Evolutionary conservation across 139 green algal genomes (phyloP).

Genomic region (Chlamydomonas schloesseri): DNA sequence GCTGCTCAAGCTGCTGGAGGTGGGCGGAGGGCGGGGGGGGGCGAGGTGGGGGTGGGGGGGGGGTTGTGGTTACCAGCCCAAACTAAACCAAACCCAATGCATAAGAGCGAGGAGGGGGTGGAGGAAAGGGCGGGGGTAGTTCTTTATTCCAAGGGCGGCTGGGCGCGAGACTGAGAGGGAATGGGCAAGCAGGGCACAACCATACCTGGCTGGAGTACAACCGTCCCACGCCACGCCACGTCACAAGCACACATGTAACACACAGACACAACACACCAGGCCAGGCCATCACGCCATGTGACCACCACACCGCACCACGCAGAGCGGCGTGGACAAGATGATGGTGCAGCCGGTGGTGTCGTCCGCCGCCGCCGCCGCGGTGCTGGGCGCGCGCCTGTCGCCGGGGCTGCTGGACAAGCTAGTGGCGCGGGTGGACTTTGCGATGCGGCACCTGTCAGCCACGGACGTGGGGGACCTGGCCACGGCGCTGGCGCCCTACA

Average conservation of each 20-base stretch:
- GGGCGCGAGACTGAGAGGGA: no score
- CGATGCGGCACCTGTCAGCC: background rate
- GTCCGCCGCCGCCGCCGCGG: background rate
- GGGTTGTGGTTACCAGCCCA: no score
- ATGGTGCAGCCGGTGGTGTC: background rate
- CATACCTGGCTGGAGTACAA: no score
- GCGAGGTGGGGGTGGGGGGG: background rate
- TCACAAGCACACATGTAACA: no score
- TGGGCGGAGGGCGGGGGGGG: background rate
- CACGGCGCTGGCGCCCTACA: conserved; percentile 27
- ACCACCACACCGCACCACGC: background rate
- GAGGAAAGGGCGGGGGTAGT: no score
- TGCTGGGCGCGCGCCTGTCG: background rate
- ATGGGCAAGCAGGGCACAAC: no score
- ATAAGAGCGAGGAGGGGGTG: no score
- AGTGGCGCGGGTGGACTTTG: background rate
- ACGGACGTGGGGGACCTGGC: conserved; percentile 27
- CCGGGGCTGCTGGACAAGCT: background rate
- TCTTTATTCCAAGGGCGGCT: no score
- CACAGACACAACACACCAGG: background rate
- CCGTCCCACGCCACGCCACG: no score
- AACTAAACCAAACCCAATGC: no score
- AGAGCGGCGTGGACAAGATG: conserved; percentile 3
- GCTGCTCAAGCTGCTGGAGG: conserved; percentile 6
- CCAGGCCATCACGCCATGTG: no score